These are phyloP conservation scores for Chaetomium sp. DNA, from an alignment of 2,329 filamentous ascomycete genomes.

Conservation along the genomic window DNA sequence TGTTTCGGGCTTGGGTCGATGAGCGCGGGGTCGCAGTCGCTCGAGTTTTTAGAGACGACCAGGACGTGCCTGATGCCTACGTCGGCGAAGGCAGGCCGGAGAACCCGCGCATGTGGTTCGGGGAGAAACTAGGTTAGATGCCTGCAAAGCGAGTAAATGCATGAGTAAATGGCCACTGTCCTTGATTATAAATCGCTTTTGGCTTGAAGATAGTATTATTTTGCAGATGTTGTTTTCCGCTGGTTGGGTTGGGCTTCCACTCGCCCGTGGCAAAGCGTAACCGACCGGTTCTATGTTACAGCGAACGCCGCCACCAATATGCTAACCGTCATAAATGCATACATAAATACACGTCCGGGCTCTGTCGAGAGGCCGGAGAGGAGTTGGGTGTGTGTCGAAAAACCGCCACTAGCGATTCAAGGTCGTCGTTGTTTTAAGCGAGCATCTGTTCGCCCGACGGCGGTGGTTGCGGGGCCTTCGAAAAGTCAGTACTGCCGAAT, in stretches of 20 bases:
- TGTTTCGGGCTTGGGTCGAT: constrained; percentile 81
- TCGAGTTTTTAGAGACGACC: constrained; percentile 54
- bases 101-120: constrained; percentile 10
- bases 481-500: constrained; percentile 14
- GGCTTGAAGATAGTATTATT: constrained; percentile 33
- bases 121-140: constrained; percentile 20
- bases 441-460: constrained; percentile 32
- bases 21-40: constrained; percentile 59
- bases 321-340: constrained; percentile 37
- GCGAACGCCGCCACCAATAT: constrained; percentile 36
- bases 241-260: constrained; percentile 21
- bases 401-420: constrained; percentile 20
- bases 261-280: constrained; percentile 28
- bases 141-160: not conserved
- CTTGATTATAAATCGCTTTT: not conserved
- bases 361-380: constrained; percentile 22
- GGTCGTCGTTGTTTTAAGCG: constrained; percentile 25
- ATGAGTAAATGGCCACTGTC: not conserved
- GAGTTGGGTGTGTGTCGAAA: constrained; percentile 35
- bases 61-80: constrained; percentile 22
- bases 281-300: constrained; percentile 37
- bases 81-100: constrained; percentile 19
- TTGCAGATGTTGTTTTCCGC: constrained; percentile 27
- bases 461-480: constrained; percentile 33
- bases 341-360: constrained; percentile 35